A percentile compares a stretch with the other conserved stretches of the same genome.
phyloP scores from a whole-genome alignment of 179 eudicot genomes.

The Monotropa hypopitys region DNA sequence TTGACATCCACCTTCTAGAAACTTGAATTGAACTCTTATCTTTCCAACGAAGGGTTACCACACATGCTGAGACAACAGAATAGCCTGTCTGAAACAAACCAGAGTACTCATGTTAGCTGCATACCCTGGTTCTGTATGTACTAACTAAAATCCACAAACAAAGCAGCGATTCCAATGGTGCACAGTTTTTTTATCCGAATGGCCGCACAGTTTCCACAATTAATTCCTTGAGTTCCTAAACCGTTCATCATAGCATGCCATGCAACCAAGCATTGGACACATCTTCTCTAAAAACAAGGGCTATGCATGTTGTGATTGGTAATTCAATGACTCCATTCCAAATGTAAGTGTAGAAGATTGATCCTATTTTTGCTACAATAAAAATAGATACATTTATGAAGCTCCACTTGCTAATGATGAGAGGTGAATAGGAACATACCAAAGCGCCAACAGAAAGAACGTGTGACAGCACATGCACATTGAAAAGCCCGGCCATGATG shows the following conservation, averaged over 20 bases:
- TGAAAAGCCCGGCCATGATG: slow-evolving; percentile 69
- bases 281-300: not conserved
- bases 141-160: not conserved
- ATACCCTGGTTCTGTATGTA: not conserved
- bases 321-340: not conserved
- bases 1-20: slow-evolving; percentile 36
- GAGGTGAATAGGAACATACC: slow-evolving; percentile 39
- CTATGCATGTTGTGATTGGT: not conserved
- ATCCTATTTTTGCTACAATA: not conserved
- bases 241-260: not conserved
- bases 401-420: slow-evolving; percentile 7
- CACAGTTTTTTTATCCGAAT: too few species aligned
- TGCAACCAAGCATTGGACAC: not conserved
- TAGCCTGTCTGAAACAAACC: slow-evolving; percentile 70
- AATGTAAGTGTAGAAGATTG: not conserved
- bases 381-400: not conserved
- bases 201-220: not conserved
- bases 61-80: slow-evolving; percentile 92
- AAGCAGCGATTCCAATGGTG: not conserved
- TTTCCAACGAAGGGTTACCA: slow-evolving; percentile 69
- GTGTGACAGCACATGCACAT: slow-evolving; percentile 76
- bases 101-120: slow-evolving; percentile 7
- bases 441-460: slow-evolving; percentile 86
- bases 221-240: not conserved
- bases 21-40: slow-evolving; percentile 35